A percentile compares a stretch with the other conserved stretches of the same genome.
These are phyloP conservation scores for Ogataea methanolica DNA, from an alignment of 805 yeast species.

Conservation along the genomic window DNA sequence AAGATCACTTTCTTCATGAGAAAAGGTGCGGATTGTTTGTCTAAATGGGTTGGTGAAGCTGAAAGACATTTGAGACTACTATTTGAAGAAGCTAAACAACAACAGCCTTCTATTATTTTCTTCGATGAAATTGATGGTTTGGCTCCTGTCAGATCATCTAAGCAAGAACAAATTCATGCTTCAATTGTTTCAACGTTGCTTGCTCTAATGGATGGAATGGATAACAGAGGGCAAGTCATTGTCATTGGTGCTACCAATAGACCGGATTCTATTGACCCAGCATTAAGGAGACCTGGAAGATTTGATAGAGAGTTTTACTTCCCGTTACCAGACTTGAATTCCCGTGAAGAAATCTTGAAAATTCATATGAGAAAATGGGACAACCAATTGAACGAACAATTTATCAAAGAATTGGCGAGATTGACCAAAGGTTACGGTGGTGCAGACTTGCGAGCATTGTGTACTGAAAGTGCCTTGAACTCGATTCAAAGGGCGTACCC, in stretches of 20 bases:
- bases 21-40: constrained; percentile 94
- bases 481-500: constrained; percentile 92
- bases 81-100: constrained; percentile 93
- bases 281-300: constrained; percentile 93
- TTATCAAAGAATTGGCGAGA: constrained; percentile 63
- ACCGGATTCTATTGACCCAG: constrained; percentile 98
- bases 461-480: constrained; percentile 92
- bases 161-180: constrained; percentile 98
- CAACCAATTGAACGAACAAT: constrained; percentile 57
- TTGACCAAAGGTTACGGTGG: constrained; percentile 97
- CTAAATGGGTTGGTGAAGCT: constrained; percentile 99
- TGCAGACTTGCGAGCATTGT: constrained; percentile 89
- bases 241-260: constrained; percentile 98
- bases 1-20: constrained; percentile 97
- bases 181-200: constrained; percentile 91
- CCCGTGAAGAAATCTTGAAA: constrained; percentile 71
- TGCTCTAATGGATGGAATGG: constrained; percentile 99
- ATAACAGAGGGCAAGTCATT: constrained; percentile 95
- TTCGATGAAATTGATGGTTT: constrained; percentile 98
- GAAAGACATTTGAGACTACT: constrained; percentile 87
- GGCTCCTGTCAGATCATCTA: constrained; percentile 96
- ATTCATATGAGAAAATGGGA: constrained; percentile 91
- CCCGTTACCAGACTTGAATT: constrained; percentile 80
- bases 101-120: constrained; percentile 93
- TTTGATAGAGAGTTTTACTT: constrained; percentile 96